A percentile compares a stretch with the other conserved stretches of the same genome.
Evolutionary conservation across 148 eudicot species (phyloP).

Genomic region (Pharnaceum exiguum): DNA sequence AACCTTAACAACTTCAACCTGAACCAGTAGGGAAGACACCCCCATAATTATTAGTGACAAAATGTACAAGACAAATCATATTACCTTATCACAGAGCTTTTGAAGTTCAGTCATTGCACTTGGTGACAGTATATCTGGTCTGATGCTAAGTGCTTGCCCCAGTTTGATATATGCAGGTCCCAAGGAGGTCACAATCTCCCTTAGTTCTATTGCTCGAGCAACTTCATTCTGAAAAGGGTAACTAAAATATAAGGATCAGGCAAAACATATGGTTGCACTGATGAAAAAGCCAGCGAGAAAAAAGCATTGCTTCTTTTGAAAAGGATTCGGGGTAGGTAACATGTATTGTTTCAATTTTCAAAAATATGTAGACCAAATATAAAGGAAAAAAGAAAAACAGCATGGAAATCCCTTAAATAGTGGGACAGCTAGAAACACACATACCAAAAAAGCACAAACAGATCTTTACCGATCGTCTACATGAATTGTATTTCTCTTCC

Average conservation of each 20-base stretch:
- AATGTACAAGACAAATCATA: not conserved
- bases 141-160: slow-evolving; percentile 99
- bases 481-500: too few relatives aligned
- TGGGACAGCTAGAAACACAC: too few relatives aligned
- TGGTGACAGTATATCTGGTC: slow-evolving; percentile 96
- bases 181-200: slow-evolving; percentile 97
- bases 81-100: slow-evolving; percentile 98
- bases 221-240: slow-evolving; percentile 71
- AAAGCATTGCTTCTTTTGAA: not conserved
- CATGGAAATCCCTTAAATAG: not conserved
- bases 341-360: too few relatives aligned
- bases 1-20: not conserved
- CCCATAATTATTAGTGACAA: not conserved
- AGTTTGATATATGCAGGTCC: slow-evolving; percentile 99
- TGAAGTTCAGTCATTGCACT: slow-evolving; percentile 93
- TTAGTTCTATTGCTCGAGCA: slow-evolving; percentile 91
- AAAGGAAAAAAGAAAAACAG: not conserved
- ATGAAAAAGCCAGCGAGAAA: not conserved
- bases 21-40: not conserved
- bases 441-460: too few relatives aligned
- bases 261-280: not conserved
- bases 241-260: slow-evolving; percentile 1
- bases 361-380: not conserved
- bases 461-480: too few relatives aligned
- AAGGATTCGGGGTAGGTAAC: too few relatives aligned